These are phyloP conservation scores for Piper betle DNA, from an alignment of 164 flowering plant species.

Conservation along the genomic window DNA sequence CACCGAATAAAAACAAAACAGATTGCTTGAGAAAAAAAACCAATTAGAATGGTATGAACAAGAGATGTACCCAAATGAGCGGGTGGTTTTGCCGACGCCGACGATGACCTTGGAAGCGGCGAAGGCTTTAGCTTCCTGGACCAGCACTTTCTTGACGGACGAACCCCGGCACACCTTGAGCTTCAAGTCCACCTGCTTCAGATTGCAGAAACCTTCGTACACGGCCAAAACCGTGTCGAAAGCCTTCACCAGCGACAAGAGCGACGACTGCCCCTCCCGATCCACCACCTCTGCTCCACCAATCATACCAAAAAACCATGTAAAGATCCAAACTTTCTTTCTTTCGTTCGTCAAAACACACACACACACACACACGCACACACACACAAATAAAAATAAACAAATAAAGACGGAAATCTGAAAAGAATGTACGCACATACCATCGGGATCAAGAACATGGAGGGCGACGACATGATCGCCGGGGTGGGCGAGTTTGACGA, in stretches of 20 bases:
- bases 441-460: slow-evolving; percentile 53
- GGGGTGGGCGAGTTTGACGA: slow-evolving; percentile 71
- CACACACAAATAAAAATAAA: not conserved
- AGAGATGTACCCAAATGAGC: not conserved
- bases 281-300: slow-evolving; percentile 3
- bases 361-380: not conserved
- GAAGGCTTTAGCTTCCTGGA: slow-evolving; percentile 51
- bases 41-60: too few species aligned
- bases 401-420: not conserved
- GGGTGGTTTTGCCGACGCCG: slow-evolving; percentile 28
- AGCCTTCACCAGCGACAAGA: slow-evolving; percentile 62
- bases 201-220: slow-evolving; percentile 93
- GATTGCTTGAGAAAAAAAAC: not conserved
- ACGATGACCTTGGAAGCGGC: slow-evolving; percentile 50
- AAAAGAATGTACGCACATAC: slow-evolving; percentile 12
- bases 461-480: slow-evolving; percentile 79
- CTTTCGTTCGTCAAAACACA: not conserved
- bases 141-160: slow-evolving; percentile 47
- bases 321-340: not conserved
- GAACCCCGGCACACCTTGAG: slow-evolving; percentile 81
- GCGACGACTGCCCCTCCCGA: slow-evolving; percentile 21
- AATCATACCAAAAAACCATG: not conserved
- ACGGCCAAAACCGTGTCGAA: slow-evolving; percentile 85
- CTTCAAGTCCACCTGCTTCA: slow-evolving; percentile 91
- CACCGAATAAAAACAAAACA: not conserved